Evolutionary conservation across 2,329 filamentous ascomycete species (phyloP).

Genomic region (Arthrocladium fulminans): DNA sequence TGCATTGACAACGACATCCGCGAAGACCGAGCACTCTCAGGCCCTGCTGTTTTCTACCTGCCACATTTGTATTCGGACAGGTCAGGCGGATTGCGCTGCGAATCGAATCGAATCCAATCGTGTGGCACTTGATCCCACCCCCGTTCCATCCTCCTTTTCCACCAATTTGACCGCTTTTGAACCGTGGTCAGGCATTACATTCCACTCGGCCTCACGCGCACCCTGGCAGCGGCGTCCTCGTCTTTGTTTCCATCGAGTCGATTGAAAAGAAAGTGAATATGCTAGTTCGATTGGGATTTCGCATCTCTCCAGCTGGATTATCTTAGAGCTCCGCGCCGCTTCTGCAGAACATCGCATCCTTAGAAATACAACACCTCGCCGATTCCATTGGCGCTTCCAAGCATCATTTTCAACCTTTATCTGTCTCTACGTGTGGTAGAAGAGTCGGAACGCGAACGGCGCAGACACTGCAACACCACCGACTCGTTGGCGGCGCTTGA

Average conservation of each 20-base stretch:
- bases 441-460: neutral
- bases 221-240: neutral
- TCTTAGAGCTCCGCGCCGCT: neutral
- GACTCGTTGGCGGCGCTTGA: conserved; percentile 3
- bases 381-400: neutral
- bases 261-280: neutral
- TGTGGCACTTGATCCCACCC: neutral
- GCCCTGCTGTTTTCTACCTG: neutral
- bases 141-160: conserved; percentile 2
- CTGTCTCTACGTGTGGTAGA: neutral
- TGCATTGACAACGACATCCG: neutral
- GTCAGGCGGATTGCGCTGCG: neutral
- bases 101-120: neutral
- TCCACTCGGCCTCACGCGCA: neutral
- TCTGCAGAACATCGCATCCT: neutral
- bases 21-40: neutral
- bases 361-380: neutral
- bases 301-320: neutral
- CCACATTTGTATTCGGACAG: neutral
- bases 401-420: neutral
- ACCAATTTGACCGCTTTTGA: neutral
- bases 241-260: neutral
- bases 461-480: neutral
- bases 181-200: too few species aligned
- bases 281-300: neutral